phyloP scores from a whole-genome alignment of 2,329 filamentous ascomycete species.

The Thielaviopsis punctulata region DNA sequence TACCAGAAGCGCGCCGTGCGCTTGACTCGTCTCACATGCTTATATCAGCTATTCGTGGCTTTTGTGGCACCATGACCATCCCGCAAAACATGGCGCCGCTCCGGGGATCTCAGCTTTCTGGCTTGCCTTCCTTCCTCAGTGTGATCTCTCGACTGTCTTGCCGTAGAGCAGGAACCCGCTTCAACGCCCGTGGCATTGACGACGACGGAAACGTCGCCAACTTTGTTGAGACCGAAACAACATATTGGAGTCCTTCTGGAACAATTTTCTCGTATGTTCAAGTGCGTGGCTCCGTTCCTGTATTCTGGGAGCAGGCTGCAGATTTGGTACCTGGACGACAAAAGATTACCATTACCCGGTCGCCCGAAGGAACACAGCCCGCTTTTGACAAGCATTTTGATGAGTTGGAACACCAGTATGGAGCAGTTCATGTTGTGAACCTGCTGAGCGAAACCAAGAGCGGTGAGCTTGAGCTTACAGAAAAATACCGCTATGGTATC shows the following conservation, averaged over 20 bases:
- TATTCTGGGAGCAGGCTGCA: conserved; percentile 92
- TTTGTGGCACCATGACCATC: conserved; percentile 73
- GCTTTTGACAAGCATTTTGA: conserved; percentile 94
- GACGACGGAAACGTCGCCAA: conserved; percentile 96
- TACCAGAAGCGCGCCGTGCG: conserved; percentile 54
- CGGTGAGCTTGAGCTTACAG: conserved; percentile 69
- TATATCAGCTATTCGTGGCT: conserved; percentile 86
- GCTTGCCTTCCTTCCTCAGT: conserved; percentile 68
- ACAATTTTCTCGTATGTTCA: conserved; percentile 87
- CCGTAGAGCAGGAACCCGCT: conserved; percentile 76
- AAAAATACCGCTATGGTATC: conserved; percentile 64
- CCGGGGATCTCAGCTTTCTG: conserved; percentile 30
- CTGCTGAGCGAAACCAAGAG: conserved; percentile 80
- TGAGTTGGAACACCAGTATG: conserved; percentile 69
- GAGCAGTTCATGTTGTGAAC: conserved; percentile 83
- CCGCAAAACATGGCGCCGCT: conserved; percentile 60
- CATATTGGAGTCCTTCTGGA: conserved; percentile 66
- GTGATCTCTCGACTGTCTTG: conserved; percentile 87
- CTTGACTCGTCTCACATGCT: conserved; percentile 79
- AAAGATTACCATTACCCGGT: conserved; percentile 82
- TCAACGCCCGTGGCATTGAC: conserved; percentile 94
- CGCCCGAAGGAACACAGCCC: conserved; percentile 76
- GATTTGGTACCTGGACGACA: conserved; percentile 82
- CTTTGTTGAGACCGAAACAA: conserved; percentile 94
- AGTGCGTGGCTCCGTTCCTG: conserved; percentile 76